A percentile compares a stretch with the other conserved stretches of the same genome.
Evolutionary conservation across 768 basidiomycete genomes (phyloP).

Genomic region (Trichaptum fuscoviolaceum): DNA sequence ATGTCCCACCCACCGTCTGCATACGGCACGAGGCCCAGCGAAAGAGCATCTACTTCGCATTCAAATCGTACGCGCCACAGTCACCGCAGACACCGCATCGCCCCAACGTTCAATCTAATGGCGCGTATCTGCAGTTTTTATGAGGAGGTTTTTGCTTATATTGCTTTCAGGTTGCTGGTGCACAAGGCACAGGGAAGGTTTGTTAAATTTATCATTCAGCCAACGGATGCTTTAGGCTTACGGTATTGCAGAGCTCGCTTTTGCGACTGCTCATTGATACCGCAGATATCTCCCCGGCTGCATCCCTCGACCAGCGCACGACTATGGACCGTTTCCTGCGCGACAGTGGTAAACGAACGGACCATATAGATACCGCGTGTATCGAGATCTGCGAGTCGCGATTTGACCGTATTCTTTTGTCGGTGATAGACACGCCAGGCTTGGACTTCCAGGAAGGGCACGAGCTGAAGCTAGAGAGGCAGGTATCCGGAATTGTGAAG

Average conservation of each 20-base stretch:
- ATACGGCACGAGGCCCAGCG: conserved; percentile 43
- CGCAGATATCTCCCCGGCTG: conserved; percentile 71
- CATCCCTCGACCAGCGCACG: conserved; percentile 68
- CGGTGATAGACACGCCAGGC: conserved; percentile 84
- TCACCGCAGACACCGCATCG: conserved; percentile 58
- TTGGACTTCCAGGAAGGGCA: conserved; percentile 68
- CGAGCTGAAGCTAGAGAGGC: conserved; percentile 75
- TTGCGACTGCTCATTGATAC: conserved; percentile 78
- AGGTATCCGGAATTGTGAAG: conserved; percentile 68
- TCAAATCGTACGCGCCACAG: conserved; percentile 42
- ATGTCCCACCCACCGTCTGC: conserved; percentile 57
- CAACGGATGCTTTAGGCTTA: not conserved
- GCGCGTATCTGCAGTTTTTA: conserved; percentile 31
- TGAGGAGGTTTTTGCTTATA: conserved; percentile 2
- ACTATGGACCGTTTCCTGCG: conserved; percentile 62
- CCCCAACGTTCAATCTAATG: conserved; percentile 86
- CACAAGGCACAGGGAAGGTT: conserved; percentile 38
- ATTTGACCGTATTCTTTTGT: conserved; percentile 72
- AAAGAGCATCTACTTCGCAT: conserved; percentile 32
- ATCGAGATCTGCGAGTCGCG: conserved; percentile 82
- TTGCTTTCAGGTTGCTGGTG: conserved; percentile 62
- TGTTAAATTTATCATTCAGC: not conserved
- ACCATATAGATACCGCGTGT: conserved; percentile 58
- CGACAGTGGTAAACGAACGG: conserved; percentile 55
- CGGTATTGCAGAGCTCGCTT: conserved; percentile 76